Evolutionary conservation across 768 basidiomycete species (phyloP), one percentile per base, ranked within the genome.

Genomic region (Mycena haematopus): DNA sequence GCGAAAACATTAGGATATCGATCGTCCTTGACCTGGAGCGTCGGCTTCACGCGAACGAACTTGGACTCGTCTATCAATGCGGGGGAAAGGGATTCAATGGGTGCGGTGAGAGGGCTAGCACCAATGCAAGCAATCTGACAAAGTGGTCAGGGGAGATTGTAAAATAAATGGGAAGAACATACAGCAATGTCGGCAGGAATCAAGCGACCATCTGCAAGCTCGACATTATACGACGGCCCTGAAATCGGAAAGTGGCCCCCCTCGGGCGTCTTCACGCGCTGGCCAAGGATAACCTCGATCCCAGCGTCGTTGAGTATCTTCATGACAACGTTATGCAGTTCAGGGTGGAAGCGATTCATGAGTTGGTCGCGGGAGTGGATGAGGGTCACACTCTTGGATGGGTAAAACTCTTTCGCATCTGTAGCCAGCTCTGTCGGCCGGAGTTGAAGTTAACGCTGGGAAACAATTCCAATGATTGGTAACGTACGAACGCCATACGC

Each of bases 401-500:
- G 81, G 61, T 77, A 78, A 6, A 76, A 62, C 31, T 77, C 76
- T 45, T 78, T 77, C 35, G 83, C 79, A 62, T 85, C 84, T 14
- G 77, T 74, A 0, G 80, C 82, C 62, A 82, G 76, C 57, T 84
- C 83, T 85, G 65, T 14, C 8, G 35, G 17, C 38, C 11, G 11
- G 36, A 36, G 0, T 8, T n/a, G 5, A 50, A 40, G 19, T 53
- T 27, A 60, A 21, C 14, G 13, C 10, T 6, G 4, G 10, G 11
- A n/a, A 29, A 2, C 15, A 15, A 2, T 9, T 17, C 10, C 10
- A 42, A 52, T 6, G 2, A 38, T 8, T 7, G 45, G 25, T 45
- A 27, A 78, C 82, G 71, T 65, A 85, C 83, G 82, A 42, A 86
- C 78, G 1, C 86, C 86, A 19, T 84, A 80, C 6, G 86, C 82